phyloP scores from a whole-genome alignment of 2,329 filamentous ascomycete species.

The Drechmeria coniospora region DNA sequence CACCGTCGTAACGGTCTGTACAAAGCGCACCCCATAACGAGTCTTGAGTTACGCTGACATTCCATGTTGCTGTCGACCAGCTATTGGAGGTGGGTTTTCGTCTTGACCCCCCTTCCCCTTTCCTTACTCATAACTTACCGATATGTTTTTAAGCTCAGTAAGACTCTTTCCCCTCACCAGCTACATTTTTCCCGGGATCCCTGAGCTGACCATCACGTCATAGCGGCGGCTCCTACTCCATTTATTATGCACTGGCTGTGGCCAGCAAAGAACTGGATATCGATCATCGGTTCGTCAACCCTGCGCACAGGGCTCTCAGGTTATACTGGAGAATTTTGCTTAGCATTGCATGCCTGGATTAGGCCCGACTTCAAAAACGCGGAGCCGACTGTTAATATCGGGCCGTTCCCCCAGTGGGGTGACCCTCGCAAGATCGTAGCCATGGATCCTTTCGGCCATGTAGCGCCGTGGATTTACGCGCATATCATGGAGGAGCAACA shows the following conservation, averaged over 20 bases:
- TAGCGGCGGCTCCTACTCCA: conserved; percentile 78
- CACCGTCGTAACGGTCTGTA: conserved; percentile 61
- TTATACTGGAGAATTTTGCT: not conserved
- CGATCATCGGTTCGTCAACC: conserved; percentile 48
- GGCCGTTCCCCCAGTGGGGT: conserved; percentile 78
- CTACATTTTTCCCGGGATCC: not conserved
- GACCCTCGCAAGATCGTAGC: conserved; percentile 90
- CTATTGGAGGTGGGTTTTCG: conserved; percentile 37
- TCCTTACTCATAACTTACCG: not conserved
- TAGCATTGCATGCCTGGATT: not conserved
- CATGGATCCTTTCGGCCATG: conserved; percentile 89
- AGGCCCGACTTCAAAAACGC: conserved; percentile 57
- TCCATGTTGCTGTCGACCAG: conserved; percentile 15
- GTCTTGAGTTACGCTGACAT: conserved; percentile 3
- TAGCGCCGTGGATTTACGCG: conserved; percentile 70
- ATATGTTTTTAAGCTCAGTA: conserved; percentile 19
- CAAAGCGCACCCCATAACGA: not conserved
- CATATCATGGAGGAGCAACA: conserved; percentile 64
- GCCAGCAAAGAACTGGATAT: conserved; percentile 77
- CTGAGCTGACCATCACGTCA: not conserved
- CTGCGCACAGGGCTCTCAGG: conserved; percentile 8
- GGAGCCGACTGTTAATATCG: conserved; percentile 79
- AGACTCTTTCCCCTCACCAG: conserved; percentile 5
- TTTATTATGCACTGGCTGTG: conserved; percentile 87
- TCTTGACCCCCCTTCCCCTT: not conserved